These are phyloP conservation scores for Leccinum fibrillosum DNA, from an alignment of 768 basidiomycete genomes.

Conservation along the genomic window DNA sequence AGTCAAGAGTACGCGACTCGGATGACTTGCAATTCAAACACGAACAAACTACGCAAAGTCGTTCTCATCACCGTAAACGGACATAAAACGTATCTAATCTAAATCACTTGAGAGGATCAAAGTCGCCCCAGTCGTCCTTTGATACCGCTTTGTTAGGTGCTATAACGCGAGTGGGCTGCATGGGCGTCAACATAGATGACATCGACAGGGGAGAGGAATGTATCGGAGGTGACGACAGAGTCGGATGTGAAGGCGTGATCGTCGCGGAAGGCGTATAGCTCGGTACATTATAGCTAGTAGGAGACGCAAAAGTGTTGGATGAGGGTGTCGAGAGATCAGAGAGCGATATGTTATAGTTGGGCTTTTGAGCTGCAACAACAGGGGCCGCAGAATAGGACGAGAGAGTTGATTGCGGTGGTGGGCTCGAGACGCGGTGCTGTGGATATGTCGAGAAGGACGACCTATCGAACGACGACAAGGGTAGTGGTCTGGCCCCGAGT, in stretches of 20 bases:
- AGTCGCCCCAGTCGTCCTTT: conserved; percentile 76
- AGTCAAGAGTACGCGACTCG: neutral
- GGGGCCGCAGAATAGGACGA: conserved; percentile 10
- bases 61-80: neutral
- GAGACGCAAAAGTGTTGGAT: conserved; percentile 10
- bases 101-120: conserved; percentile 56
- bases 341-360: conserved; percentile 59
- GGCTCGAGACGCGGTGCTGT: conserved; percentile 21
- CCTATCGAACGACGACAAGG: conserved; percentile 35
- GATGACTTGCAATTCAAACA: conserved; percentile 20
- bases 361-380: conserved; percentile 30
- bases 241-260: conserved; percentile 20
- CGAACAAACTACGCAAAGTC: conserved; percentile 16
- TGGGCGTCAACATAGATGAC: conserved; percentile 56
- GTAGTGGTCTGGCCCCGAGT: conserved; percentile 36
- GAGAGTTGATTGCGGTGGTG: conserved; percentile 17
- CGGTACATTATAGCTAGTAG: conserved; percentile 13
- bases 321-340: conserved; percentile 28
- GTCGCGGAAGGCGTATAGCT: conserved; percentile 16
- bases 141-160: conserved; percentile 45
- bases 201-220: conserved; percentile 36
- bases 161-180: conserved; percentile 45
- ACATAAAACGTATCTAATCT: neutral
- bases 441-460: conserved; percentile 24
- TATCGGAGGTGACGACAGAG: conserved; percentile 28